Evolutionary conservation across 2,329 filamentous ascomycete genomes (phyloP).

Genomic region (Xylariaceae sp.): DNA sequence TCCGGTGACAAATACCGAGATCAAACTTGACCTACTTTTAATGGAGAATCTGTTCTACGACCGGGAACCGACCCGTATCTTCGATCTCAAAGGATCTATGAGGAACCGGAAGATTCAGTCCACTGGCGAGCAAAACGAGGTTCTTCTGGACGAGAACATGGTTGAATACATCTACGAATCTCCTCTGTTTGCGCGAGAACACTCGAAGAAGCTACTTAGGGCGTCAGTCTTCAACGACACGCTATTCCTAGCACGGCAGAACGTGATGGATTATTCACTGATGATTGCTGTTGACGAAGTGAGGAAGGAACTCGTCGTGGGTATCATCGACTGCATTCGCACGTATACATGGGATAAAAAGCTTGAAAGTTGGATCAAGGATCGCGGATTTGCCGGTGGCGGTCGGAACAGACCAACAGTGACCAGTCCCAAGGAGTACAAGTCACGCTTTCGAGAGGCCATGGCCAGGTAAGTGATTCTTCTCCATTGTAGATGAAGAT

Average conservation of each 20-base stretch:
- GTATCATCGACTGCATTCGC: constrained; percentile 97
- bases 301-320: constrained; percentile 89
- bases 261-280: constrained; percentile 98
- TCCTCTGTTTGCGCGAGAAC: constrained; percentile 91
- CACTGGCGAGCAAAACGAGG: constrained; percentile 94
- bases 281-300: constrained; percentile 98
- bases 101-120: constrained; percentile 96
- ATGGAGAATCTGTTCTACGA: constrained; percentile 99
- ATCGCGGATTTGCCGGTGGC: constrained; percentile 81
- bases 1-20: constrained; percentile 86
- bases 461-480: constrained; percentile 76
- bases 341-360: constrained; percentile 99
- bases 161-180: constrained; percentile 99
- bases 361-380: constrained; percentile 99
- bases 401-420: constrained; percentile 89
- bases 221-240: constrained; percentile 98
- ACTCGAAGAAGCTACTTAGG: constrained; percentile 91
- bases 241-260: constrained; percentile 89
- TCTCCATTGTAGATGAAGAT: neutral
- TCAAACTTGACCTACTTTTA: constrained; percentile 90
- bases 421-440: constrained; percentile 96
- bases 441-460: constrained; percentile 91
- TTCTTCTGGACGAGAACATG: constrained; percentile 97
- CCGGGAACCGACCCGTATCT: constrained; percentile 84
- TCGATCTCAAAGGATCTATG: constrained; percentile 98